A percentile compares a stretch with the other conserved stretches of the same genome.
Evolutionary conservation across 345 rosid species (phyloP).

Genomic region (Eucalyptus marginata): DNA sequence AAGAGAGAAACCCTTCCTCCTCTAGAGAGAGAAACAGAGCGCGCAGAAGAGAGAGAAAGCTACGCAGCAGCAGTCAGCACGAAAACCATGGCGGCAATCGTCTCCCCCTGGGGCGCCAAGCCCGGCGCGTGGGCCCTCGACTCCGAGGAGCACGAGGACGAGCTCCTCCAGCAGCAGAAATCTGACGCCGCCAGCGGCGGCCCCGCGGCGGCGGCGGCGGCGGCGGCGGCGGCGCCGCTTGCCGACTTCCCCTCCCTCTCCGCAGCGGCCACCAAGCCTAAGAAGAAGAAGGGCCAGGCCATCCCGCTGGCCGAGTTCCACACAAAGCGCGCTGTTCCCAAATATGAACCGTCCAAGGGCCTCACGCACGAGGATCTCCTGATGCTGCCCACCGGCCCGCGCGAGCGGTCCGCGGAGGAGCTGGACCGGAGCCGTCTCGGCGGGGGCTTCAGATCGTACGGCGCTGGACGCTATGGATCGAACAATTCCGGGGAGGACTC

Average conservation of each 20-base stretch:
- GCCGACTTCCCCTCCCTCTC: slow-evolving; percentile 6
- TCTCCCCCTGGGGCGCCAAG: slow-evolving; percentile 81
- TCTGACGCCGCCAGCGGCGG: not conserved
- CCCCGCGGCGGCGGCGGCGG: slow-evolving; percentile 27
- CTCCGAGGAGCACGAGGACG: slow-evolving; percentile 73
- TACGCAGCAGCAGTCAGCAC: not conserved
- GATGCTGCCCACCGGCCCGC: slow-evolving; percentile 81
- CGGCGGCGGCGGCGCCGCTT: slow-evolving; percentile 5
- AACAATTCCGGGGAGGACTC: slow-evolving; percentile 11
- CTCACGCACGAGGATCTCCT: slow-evolving; percentile 50
- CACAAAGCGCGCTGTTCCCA: slow-evolving; percentile 12
- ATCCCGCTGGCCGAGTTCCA: slow-evolving; percentile 57
- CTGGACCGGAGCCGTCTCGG: slow-evolving; percentile 68
- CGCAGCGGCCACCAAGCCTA: slow-evolving; percentile 45
- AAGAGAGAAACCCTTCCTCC: not conserved
- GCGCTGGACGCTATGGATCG: slow-evolving; percentile 8
- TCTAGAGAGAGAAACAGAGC: not conserved
- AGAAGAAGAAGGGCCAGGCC: slow-evolving; percentile 73
- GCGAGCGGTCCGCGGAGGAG: slow-evolving; percentile 77
- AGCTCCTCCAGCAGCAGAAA: slow-evolving; percentile 34
- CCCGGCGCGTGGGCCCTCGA: slow-evolving; percentile 97
- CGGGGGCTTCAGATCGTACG: slow-evolving; percentile 59
- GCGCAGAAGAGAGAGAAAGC: not conserved
- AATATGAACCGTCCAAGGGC: not conserved
- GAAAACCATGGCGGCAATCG: slow-evolving; percentile 62